A percentile compares a stretch with the other conserved stretches of the same genome.
Conservation (phyloP, 495 filamentous ascomycete genomes). For the Neurospora hispaniola region DNA sequence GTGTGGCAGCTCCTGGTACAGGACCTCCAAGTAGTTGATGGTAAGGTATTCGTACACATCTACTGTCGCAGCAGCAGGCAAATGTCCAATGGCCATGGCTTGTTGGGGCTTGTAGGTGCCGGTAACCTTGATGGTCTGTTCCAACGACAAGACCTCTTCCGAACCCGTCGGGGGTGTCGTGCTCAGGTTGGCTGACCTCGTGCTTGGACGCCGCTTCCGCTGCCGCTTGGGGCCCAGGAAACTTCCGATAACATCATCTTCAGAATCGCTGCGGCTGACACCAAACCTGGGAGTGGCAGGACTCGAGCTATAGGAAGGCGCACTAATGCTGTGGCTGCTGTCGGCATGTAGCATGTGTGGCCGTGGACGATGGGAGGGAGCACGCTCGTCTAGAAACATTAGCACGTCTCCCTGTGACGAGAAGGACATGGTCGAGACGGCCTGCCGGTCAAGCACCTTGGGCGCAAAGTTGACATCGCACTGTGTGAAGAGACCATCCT, state of each 20-base stretch:
- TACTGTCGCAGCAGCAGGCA: conserved; percentile 43
- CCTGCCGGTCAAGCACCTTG: conserved; percentile 64
- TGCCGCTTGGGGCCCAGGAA: conserved; percentile 42
- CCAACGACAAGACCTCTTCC: conserved; percentile 46
- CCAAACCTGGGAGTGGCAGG: conserved; percentile 34
- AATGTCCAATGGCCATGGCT: conserved; percentile 49
- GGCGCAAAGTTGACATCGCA: conserved; percentile 76
- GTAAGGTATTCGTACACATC: conserved; percentile 50
- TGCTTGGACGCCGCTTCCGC: conserved; percentile 28
- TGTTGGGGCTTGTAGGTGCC: conserved; percentile 46
- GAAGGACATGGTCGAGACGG: conserved; percentile 52
- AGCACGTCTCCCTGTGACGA: conserved; percentile 49
- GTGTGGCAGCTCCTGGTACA: conserved; percentile 30
- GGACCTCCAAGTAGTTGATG: conserved; percentile 44
- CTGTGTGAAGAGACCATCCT: conserved; percentile 74
- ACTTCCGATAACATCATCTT: conserved; percentile 54
- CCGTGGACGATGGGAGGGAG: conserved; percentile 27
- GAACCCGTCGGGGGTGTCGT: conserved; percentile 49
- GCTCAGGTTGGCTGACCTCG: conserved; percentile 32
- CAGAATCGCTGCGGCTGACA: conserved; percentile 54
- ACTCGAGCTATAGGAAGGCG: conserved; percentile 33
- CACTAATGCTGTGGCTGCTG: conserved; percentile 13
- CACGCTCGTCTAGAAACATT: conserved; percentile 44
- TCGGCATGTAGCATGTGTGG: conserved; percentile 22
- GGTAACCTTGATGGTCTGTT: conserved; percentile 49